Conservation (phyloP, 106 monocot genomes). For the Dactylorhiza incarnata region DNA sequence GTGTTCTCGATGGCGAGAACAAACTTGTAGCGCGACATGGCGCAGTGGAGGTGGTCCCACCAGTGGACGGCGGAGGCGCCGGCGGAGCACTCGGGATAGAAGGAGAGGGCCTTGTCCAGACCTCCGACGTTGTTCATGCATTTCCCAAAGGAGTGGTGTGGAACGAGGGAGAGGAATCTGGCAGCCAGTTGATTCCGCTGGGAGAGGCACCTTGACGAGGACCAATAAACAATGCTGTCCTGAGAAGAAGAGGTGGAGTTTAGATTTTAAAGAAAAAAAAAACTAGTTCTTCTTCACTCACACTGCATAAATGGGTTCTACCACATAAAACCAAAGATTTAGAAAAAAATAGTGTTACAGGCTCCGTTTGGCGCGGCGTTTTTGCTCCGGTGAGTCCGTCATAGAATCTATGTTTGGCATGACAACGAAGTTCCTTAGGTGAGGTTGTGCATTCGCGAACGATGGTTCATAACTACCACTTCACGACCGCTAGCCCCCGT, state of each 20-base stretch:
- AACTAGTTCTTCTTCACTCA: too few relatives aligned
- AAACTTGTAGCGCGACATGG: conserved; percentile 96
- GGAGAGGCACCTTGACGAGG: conserved; percentile 84
- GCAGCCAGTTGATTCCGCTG: conserved; percentile 54
- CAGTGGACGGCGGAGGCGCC: conserved; percentile 28
- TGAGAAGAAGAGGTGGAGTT: conserved; percentile 11
- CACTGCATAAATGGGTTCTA: too few relatives aligned
- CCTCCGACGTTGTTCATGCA: conserved; percentile 92
- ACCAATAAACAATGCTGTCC: conserved; percentile 90
- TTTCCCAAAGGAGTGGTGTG: conserved; percentile 93
- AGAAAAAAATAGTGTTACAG: too few relatives aligned
- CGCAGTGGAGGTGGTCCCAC: conserved; percentile 93
- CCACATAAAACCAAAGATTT: too few relatives aligned
- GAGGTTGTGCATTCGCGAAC: too few relatives aligned
- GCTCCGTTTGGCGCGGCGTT: too few relatives aligned
- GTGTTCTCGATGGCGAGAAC: conserved; percentile 96
- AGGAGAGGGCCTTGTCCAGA: conserved; percentile 45
- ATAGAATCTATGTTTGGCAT: too few relatives aligned
- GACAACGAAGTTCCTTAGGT: too few relatives aligned
- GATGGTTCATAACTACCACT: too few relatives aligned
- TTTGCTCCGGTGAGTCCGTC: too few relatives aligned
- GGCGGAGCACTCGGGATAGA: conserved; percentile 72
- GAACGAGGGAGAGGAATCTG: conserved; percentile 55
- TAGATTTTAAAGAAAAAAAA: neutral
- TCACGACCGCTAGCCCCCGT: too few relatives aligned